Evolutionary conservation across 495 filamentous ascomycete species (phyloP).

Genomic region (Aspergillus nanangensis): DNA sequence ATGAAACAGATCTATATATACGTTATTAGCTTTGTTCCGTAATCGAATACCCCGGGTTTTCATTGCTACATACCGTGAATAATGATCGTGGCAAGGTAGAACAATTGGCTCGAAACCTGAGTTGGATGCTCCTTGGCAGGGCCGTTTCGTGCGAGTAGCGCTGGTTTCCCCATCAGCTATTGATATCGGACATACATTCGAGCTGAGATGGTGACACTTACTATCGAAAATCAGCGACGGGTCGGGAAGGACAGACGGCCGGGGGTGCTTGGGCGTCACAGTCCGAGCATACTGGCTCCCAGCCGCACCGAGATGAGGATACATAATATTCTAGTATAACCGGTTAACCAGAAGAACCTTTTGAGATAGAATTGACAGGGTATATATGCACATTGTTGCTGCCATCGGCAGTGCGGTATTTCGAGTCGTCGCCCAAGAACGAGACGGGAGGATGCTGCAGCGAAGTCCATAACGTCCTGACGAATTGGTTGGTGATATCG

Average conservation of each 20-base stretch:
- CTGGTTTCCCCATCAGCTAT: constrained; percentile 8
- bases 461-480: constrained; percentile 54
- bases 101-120: constrained; percentile 68
- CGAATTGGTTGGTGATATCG: constrained; percentile 46
- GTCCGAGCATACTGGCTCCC: constrained; percentile 58
- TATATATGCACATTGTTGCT: constrained; percentile 46
- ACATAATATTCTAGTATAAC: constrained; percentile 43
- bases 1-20: constrained; percentile 43
- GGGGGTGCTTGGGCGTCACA: constrained; percentile 46
- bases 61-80: constrained; percentile 71
- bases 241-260: constrained; percentile 58
- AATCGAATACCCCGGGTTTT: too few relatives aligned
- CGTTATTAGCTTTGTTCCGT: too few relatives aligned
- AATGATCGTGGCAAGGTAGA: constrained; percentile 75
- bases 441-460: constrained; percentile 57
- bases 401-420: constrained; percentile 57
- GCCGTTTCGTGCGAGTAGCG: constrained; percentile 47
- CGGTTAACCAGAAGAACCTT: too few relatives aligned
- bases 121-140: constrained; percentile 52
- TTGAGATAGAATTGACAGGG: too few relatives aligned
- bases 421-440: constrained; percentile 51
- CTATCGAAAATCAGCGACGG: constrained; percentile 63
- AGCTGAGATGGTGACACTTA: background rate
- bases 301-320: constrained; percentile 50
- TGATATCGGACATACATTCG: background rate